Evolutionary conservation across 768 basidiomycete genomes (phyloP).

Genomic region (Suillus spraguei): DNA sequence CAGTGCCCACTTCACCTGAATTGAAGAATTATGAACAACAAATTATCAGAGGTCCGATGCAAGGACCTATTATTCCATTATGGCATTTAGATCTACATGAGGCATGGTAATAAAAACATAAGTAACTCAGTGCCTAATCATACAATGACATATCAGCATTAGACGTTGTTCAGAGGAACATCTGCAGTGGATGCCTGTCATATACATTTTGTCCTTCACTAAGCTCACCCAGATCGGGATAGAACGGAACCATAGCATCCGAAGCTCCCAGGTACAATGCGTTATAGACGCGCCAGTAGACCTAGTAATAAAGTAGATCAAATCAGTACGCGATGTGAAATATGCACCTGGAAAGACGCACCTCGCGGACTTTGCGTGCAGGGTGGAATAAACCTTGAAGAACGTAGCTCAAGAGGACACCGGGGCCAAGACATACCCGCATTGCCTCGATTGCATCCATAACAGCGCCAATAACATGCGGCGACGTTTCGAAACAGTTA

Average conservation of each 20-base stretch:
- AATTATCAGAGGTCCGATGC: neutral
- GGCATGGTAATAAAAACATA: constrained; percentile 7
- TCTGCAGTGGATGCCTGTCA: constrained; percentile 81
- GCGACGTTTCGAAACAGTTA: constrained; percentile 97
- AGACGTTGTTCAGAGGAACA: constrained; percentile 61
- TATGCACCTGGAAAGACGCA: constrained; percentile 37
- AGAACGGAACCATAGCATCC: constrained; percentile 94
- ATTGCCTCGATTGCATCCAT: constrained; percentile 99
- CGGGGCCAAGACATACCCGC: constrained; percentile 94
- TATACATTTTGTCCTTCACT: constrained; percentile 91
- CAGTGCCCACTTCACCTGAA: neutral
- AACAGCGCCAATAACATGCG: constrained; percentile 96
- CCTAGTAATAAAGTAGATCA: constrained; percentile 32
- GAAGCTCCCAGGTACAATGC: constrained; percentile 88
- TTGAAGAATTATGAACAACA: too few relatives aligned
- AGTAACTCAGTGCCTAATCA: constrained; percentile 7
- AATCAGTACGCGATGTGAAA: constrained; percentile 10
- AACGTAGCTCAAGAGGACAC: constrained; percentile 88
- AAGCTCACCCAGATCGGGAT: constrained; percentile 87
- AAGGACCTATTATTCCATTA: constrained; percentile 4
- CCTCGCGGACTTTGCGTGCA: constrained; percentile 94
- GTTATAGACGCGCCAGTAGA: constrained; percentile 96
- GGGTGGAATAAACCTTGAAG: constrained; percentile 97
- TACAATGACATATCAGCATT: constrained; percentile 8
- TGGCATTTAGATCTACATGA: constrained; percentile 3